Conservation (phyloP, 2,329 filamentous ascomycete genomes). For the Ophiostoma montium region DNA sequence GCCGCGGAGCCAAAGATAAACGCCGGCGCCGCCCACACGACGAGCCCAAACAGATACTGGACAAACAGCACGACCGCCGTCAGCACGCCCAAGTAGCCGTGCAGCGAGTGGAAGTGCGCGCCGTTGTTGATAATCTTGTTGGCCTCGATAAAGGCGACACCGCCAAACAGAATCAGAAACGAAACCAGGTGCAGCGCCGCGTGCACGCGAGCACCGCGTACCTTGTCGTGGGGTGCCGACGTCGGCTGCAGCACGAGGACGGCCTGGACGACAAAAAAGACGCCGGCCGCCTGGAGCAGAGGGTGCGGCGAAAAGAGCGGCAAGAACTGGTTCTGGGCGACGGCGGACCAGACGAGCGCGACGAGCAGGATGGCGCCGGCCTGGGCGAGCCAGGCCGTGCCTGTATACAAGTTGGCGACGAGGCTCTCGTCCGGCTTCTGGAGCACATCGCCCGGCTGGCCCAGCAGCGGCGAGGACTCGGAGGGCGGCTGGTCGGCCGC, state of each 20-base stretch:
- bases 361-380: slow-evolving; percentile 61
- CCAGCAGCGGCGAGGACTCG: slow-evolving; percentile 59
- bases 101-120: slow-evolving; percentile 63
- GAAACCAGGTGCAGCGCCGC: slow-evolving; percentile 54
- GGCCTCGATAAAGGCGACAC: slow-evolving; percentile 59
- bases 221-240: slow-evolving; percentile 60
- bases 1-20: slow-evolving; percentile 58
- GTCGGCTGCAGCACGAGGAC: slow-evolving; percentile 83
- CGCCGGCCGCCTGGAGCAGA: slow-evolving; percentile 50
- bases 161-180: slow-evolving; percentile 46
- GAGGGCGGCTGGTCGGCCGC: too few relatives aligned
- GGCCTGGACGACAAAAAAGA: slow-evolving; percentile 65
- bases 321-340: slow-evolving; percentile 50
- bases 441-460: slow-evolving; percentile 55
- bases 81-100: slow-evolving; percentile 69
- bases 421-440: slow-evolving; percentile 53
- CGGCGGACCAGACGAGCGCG: slow-evolving; percentile 61
- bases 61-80: slow-evolving; percentile 56
- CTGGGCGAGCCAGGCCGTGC: slow-evolving; percentile 71
- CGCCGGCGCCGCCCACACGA: slow-evolving; percentile 61
- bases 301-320: slow-evolving; percentile 85
- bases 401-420: slow-evolving; percentile 57
- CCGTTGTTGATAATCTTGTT: slow-evolving; percentile 63
- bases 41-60: slow-evolving; percentile 68
- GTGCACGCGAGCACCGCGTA: slow-evolving; percentile 45